Conservation (phyloP, 192 early-diverging fungal species). For the Coemansia furcata region DNA sequence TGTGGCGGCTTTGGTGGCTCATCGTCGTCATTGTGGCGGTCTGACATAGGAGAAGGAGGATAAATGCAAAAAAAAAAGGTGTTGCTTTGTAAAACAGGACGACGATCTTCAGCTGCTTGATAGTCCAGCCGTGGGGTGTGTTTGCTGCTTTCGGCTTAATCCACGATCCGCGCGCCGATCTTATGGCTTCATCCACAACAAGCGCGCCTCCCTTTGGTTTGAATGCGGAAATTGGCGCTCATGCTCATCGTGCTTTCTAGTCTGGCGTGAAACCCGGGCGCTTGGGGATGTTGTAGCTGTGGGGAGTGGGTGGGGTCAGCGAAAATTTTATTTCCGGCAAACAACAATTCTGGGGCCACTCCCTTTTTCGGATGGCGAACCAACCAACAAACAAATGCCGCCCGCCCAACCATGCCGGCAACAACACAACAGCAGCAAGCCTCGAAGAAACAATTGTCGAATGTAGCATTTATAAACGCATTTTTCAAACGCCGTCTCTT, state of each 20-base stretch:
- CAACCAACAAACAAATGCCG: not conserved
- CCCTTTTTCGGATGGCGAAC: not conserved
- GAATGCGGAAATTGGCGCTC: not conserved
- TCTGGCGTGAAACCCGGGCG: not conserved
- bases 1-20: slow-evolving; percentile 23
- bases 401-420: not conserved
- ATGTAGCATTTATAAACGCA: slow-evolving; percentile 20
- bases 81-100: not conserved
- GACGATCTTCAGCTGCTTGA: not conserved
- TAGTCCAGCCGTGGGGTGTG: too few relatives aligned
- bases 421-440: slow-evolving; percentile 6
- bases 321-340: not conserved
- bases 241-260: slow-evolving; percentile 6
- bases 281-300: not conserved
- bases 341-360: too few relatives aligned
- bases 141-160: not conserved
- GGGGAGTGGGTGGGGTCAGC: not conserved
- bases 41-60: not conserved
- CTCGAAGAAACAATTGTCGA: slow-evolving; percentile 2
- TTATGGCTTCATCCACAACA: not conserved
- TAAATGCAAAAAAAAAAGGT: not conserved
- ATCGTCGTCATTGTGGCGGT: not conserved
- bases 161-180: not conserved
- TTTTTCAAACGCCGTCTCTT: slow-evolving; percentile 29
- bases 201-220: not conserved